Evolutionary conservation across 768 basidiomycete species (phyloP).

Genomic region (Mycena albidolilacea): DNA sequence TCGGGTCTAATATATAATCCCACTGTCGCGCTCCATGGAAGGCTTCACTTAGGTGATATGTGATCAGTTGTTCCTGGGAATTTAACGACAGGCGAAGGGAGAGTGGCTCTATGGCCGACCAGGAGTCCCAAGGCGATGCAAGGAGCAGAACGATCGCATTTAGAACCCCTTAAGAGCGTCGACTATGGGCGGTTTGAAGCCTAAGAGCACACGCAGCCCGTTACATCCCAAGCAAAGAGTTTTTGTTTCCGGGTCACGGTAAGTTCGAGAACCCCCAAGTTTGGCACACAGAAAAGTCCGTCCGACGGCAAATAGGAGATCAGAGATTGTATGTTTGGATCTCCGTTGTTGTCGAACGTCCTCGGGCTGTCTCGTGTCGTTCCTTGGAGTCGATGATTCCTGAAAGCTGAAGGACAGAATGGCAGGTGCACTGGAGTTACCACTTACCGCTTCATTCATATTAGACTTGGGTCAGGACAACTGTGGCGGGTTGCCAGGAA

Average conservation of each 20-base stretch:
- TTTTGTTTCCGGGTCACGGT: background rate
- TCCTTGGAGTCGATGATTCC: conserved; percentile 31
- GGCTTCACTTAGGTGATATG: conserved; percentile 33
- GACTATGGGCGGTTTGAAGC: background rate
- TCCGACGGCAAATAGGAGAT: conserved; percentile 17
- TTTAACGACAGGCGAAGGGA: conserved; percentile 36
- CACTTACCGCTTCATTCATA: background rate
- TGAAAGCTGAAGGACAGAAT: conserved; percentile 15
- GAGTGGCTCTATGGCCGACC: conserved; percentile 25
- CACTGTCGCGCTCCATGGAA: conserved; percentile 34
- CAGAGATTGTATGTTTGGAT: conserved; percentile 19
- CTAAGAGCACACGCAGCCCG: background rate
- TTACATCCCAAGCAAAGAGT: background rate
- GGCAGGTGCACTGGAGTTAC: conserved; percentile 2
- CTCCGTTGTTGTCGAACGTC: conserved; percentile 24
- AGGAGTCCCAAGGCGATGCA: background rate
- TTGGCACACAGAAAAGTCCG: background rate
- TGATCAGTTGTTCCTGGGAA: conserved; percentile 41
- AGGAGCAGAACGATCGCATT: conserved; percentile 1
- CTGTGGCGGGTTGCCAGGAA: conserved; percentile 13
- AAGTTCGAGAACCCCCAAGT: conserved; percentile 19
- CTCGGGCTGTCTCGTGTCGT: conserved; percentile 22
- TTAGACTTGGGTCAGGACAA: conserved; percentile 1
- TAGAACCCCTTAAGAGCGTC: background rate
- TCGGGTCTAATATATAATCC: conserved; percentile 20